These are phyloP conservation scores for Castanopsis chinensis DNA, from an alignment of 306 rosid genomes.

Conservation along the genomic window DNA sequence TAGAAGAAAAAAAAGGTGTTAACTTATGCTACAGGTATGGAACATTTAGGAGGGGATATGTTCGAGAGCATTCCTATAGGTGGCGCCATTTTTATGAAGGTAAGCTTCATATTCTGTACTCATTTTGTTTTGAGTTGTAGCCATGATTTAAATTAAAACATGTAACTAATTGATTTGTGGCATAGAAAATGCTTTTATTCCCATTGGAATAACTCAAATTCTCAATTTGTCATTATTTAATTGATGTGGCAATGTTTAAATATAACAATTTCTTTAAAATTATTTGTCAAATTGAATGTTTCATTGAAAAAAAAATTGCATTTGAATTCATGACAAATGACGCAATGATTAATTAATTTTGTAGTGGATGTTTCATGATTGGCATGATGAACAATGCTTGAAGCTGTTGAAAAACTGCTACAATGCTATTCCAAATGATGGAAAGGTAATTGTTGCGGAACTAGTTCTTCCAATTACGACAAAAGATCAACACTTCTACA, in stretches of 20 bases:
- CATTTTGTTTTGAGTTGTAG: too few relatives aligned
- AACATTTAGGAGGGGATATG: slow-evolving; percentile 38
- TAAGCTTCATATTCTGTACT: neutral
- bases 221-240: too few relatives aligned
- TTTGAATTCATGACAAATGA: neutral
- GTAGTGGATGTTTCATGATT: slow-evolving; percentile 32
- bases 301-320: neutral
- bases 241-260: too few relatives aligned
- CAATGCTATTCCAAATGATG: slow-evolving; percentile 11
- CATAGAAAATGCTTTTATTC: too few relatives aligned
- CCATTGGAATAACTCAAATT: too few relatives aligned
- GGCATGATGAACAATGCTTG: slow-evolving; percentile 35
- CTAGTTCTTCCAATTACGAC: slow-evolving; percentile 6
- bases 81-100: slow-evolving; percentile 33
- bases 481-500: neutral
- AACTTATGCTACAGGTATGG: slow-evolving; percentile 12
- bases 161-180: too few relatives aligned
- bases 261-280: too few relatives aligned
- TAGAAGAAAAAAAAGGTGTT: neutral
- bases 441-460: slow-evolving; percentile 25
- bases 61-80: slow-evolving; percentile 19
- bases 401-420: slow-evolving; percentile 30
- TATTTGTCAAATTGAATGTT: neutral
- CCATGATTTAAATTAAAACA: too few relatives aligned
- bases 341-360: neutral